Evolutionary conservation across 1,284 basidiomycete genomes (phyloP).

Genomic region (Uromyces viciae-fabae): DNA sequence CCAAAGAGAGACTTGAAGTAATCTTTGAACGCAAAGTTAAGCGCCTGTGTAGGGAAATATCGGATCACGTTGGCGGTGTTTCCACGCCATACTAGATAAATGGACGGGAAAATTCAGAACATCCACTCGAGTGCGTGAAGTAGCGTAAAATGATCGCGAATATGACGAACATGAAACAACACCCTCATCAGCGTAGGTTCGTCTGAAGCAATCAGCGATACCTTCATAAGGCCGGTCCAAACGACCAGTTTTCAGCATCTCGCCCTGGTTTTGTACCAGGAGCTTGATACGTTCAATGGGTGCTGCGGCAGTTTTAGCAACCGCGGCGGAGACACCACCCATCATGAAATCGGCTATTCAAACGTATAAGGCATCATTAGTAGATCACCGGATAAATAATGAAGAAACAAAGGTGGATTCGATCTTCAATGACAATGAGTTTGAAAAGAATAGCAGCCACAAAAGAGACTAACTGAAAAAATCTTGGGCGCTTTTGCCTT

Average conservation of each 20-base stretch:
- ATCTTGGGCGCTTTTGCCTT: constrained; percentile 46
- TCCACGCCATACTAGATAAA: constrained; percentile 71
- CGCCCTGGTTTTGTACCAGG: constrained; percentile 87
- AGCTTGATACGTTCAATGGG: constrained; percentile 99
- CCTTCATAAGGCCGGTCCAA: constrained; percentile 71
- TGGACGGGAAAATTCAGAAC: background rate
- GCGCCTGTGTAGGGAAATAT: constrained; percentile 93
- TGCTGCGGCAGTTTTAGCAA: constrained; percentile 94
- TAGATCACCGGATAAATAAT: background rate
- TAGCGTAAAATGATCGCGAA: background rate
- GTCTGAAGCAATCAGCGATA: constrained; percentile 76
- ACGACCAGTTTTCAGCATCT: constrained; percentile 55
- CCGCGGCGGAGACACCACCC: constrained; percentile 76
- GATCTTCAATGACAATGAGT: no score
- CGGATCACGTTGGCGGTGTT: constrained; percentile 97
- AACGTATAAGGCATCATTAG: constrained; percentile 5
- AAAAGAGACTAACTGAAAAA: constrained; percentile 41
- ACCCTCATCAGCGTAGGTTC: constrained; percentile 87
- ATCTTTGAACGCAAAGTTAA: constrained; percentile 86
- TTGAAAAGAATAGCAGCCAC: background rate
- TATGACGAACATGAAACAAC: constrained; percentile 62
- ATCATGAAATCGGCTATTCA: constrained; percentile 78
- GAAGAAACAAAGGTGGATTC: background rate
- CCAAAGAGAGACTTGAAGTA: constrained; percentile 94
- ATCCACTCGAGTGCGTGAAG: background rate